Evolutionary conservation across 78 protist species (phyloP), one percentile per base, ranked within the genome.

Genomic region (Cavenderia fasciculata): DNA sequence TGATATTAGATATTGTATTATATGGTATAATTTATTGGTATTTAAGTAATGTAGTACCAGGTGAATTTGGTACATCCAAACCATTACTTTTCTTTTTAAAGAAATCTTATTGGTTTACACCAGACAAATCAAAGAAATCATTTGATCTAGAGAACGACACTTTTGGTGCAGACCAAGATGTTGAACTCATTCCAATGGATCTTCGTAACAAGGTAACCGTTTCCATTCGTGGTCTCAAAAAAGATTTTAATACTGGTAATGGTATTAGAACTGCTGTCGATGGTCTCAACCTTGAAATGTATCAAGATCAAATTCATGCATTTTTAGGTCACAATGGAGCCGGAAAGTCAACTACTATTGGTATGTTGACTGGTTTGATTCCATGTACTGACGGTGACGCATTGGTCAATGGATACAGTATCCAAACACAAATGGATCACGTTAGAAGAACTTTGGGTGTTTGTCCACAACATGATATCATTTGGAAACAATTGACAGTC

Each of bases 301-400:
- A 75, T 33, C 44, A 57, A 19, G 56, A 75, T 33, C 86, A 75
- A 61, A 75, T 75, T 33, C 86, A 75, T 59, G 70, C 86, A 2
- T 46, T 65, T 0, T 23, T 85, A 5, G 92, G 92, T 36, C 92
- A 29, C n/a, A 85, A 85, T 56, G 92, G 92, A 18, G 38, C 69
- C 38, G 92, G 92, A 27, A 85, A 85, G 34, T 46, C 73, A 25
- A 85, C 92, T 8, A 85, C 92, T 8, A 70, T 85, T 29, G 71
- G 72, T 14, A 59, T 59, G 57, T 31, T 75, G 27, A 75, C 86
- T 19, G 85, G 85, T 57, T 40, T 62, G 31, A 46, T 54, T 38
- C 38, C 59, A 7, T 63, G 66, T 36, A 68, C 86, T 12, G n/a
- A 16, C 12, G 74, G 77, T 86, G 41, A 33, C 12, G 84, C 86